phyloP scores from a whole-genome alignment of 2,329 filamentous ascomycete genomes.

The Trichoderma oligosporum region DNA sequence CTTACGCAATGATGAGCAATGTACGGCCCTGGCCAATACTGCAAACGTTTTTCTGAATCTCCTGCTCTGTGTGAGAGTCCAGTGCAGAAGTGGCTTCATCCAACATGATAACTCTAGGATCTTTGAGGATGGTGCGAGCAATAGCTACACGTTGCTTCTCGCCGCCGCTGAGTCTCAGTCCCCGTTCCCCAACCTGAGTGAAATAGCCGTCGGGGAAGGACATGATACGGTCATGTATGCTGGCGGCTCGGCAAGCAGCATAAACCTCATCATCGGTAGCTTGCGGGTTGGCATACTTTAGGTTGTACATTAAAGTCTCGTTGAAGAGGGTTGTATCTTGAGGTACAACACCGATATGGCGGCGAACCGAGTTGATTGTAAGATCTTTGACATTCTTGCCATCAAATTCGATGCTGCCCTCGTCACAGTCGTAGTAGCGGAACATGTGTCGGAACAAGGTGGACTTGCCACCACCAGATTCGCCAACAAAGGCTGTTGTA shows the following conservation, averaged over 20 bases:
- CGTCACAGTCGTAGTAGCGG: conserved; percentile 85
- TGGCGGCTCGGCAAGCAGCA: conserved; percentile 77
- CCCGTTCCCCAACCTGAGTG: conserved; percentile 88
- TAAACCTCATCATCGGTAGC: conserved; percentile 79
- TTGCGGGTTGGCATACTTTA: conserved; percentile 79
- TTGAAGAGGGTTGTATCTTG: conserved; percentile 97
- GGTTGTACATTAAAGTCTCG: conserved; percentile 90
- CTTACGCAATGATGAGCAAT: conserved; percentile 88
- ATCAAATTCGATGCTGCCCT: conserved; percentile 79
- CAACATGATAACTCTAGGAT: conserved; percentile 85
- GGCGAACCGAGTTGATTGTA: conserved; percentile 88
- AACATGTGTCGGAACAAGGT: conserved; percentile 94
- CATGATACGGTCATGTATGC: conserved; percentile 89
- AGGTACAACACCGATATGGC: conserved; percentile 90
- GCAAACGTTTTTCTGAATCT: conserved; percentile 82
- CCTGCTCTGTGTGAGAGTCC: conserved; percentile 87
- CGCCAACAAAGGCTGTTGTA: conserved; percentile 91
- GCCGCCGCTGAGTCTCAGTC: conserved; percentile 79
- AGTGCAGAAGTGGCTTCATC: conserved; percentile 91
- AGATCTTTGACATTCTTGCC: conserved; percentile 78
- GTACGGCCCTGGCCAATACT: conserved; percentile 82
- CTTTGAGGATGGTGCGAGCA: conserved; percentile 86
- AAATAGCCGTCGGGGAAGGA: conserved; percentile 83
- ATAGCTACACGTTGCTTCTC: conserved; percentile 94
- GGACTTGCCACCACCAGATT: conserved; percentile 95